Evolutionary conservation across 1,139 yeast species (phyloP), one percentile per base, ranked within the genome.

Genomic region (Suhomyces coccinellae): DNA sequence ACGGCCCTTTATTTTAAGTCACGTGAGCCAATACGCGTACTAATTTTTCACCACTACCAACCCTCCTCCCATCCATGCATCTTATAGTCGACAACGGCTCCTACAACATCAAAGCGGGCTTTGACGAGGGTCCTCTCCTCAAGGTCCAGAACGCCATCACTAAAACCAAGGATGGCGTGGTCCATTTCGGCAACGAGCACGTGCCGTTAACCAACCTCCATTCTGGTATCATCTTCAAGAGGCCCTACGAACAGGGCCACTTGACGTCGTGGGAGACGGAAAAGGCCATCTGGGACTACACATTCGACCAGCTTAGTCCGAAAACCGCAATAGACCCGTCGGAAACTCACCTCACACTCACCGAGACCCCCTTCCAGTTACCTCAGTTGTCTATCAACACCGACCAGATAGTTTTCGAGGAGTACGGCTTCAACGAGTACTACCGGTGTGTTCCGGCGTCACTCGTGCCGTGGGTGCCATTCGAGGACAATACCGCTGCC

Each of bases 351-450:
- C 68, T 87, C 39, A 65, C 85, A 2, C 69, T 84, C 44, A 80
- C 90, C 1, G 98, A 93, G 58, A 75, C 91, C 12, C 93, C 96
- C 16, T 83, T 85, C 60, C 87, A 89, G 45, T 67, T 93, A 36
- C 95, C 97, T 1, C 87, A 84, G 45, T 71, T 93, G 35, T 87
- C 96, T 35, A 82, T 84, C 55, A 87, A 87, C 62, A 85, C 90
- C 24, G 99, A 93, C 62, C 97, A 91, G 65, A 86, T 93, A 1
- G 79, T 95, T 3, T 91, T 95, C 68, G 99, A 95, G 64, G 99
- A 95, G 59, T 93, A 85, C 58, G 96, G 89, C 8, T 87, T 93
- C 59, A 75, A 74, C 28, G 79, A 82, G 33, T 82, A 83, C 52
- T 80, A 80, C 48, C 62, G 91, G 38, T 77, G 85, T 47, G 71